These are phyloP conservation scores for Hemileia vastatrix DNA, from an alignment of 1,284 basidiomycete genomes.

Conservation along the genomic window DNA sequence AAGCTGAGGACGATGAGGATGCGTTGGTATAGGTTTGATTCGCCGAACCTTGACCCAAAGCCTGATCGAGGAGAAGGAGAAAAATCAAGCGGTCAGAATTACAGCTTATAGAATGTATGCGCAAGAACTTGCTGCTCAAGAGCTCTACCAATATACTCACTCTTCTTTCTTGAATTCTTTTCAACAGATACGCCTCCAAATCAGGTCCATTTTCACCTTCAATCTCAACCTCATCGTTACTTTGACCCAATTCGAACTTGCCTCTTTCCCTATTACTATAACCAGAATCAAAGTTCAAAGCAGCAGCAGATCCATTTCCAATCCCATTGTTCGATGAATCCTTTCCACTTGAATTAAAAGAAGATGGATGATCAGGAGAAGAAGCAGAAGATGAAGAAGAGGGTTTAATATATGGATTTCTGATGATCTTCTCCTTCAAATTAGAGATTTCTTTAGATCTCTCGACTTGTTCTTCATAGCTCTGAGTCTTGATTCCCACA, in stretches of 20 bases:
- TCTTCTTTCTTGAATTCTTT: neutral
- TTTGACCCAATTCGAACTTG: neutral
- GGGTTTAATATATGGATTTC: neutral
- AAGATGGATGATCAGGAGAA: too few species aligned
- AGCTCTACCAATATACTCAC: neutral
- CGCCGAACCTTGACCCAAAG: neutral
- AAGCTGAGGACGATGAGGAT: neutral
- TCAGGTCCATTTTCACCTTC: neutral
- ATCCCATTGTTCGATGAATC: neutral
- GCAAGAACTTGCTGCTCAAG: neutral
- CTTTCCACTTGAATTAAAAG: neutral
- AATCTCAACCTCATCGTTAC: neutral
- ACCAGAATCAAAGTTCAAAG: neutral
- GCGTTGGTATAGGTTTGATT: neutral
- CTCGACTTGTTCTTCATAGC: too few species aligned
- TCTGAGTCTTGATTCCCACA: too few species aligned
- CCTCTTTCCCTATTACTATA: neutral
- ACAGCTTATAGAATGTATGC: too few species aligned
- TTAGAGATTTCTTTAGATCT: too few species aligned
- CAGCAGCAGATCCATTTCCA: neutral
- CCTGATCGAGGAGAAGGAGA: too few species aligned
- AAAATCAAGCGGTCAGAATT: too few species aligned
- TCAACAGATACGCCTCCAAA: neutral
- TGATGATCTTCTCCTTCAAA: neutral
- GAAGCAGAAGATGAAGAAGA: too few species aligned